A percentile compares a stretch with the other conserved stretches of the same genome.
These are phyloP conservation scores for Thelonectria blattea DNA, from an alignment of 2,329 filamentous ascomycete genomes.

Conservation along the genomic window DNA sequence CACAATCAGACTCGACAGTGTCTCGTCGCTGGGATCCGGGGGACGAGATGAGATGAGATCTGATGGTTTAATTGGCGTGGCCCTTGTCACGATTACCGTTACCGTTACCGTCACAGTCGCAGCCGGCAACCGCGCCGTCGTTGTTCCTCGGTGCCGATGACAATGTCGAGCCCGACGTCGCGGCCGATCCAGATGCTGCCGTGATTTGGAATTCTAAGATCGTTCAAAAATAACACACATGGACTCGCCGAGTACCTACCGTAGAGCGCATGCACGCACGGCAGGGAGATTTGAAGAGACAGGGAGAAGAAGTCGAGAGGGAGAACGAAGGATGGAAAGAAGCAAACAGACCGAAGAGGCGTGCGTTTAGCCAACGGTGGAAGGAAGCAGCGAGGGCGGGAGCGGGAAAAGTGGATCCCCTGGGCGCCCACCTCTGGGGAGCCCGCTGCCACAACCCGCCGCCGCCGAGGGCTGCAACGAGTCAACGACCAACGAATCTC, in stretches of 20 bases:
- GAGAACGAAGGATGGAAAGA: neutral
- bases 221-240: neutral
- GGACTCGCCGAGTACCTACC: neutral
- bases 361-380: constrained; percentile 21
- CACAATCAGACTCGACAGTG: constrained; percentile 5
- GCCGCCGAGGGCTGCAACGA: neutral
- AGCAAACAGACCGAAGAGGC: neutral
- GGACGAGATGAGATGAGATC: constrained; percentile 2
- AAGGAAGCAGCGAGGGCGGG: constrained; percentile 13
- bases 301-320: neutral
- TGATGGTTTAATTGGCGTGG: neutral
- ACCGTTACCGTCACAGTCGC: neutral
- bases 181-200: neutral
- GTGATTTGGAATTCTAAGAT: neutral
- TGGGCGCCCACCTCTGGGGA: neutral
- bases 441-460: neutral
- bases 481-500: neutral
- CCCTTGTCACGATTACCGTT: neutral
- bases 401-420: constrained; percentile 16
- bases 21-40: neutral
- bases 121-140: neutral
- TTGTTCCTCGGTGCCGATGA: neutral
- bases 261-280: neutral
- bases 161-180: neutral
- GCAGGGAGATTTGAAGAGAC: neutral